Evolutionary conservation across 2,329 filamentous ascomycete genomes (phyloP).

Genomic region (Didymella pomorum): DNA sequence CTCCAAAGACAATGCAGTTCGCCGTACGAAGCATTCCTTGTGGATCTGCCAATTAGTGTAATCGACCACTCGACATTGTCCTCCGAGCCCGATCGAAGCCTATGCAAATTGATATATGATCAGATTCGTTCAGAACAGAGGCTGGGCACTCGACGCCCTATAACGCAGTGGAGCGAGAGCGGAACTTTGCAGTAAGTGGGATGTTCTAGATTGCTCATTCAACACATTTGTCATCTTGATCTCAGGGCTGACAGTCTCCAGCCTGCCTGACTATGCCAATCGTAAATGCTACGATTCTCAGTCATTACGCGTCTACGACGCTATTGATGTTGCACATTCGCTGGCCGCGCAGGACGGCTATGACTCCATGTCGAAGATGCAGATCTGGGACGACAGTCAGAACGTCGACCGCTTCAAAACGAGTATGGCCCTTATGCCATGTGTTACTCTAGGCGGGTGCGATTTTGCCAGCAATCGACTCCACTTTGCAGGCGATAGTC

Average conservation of each 20-base stretch:
- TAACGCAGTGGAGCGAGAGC: constrained; percentile 67
- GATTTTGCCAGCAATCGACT: constrained; percentile 69
- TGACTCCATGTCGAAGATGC: constrained; percentile 67
- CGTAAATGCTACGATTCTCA: constrained; percentile 59
- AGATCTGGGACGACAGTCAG: constrained; percentile 70
- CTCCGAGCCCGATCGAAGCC: constrained; percentile 59
- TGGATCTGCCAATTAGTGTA: constrained; percentile 62
- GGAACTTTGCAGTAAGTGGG: constrained; percentile 53
- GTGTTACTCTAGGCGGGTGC: constrained; percentile 72
- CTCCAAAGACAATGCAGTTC: constrained; percentile 68
- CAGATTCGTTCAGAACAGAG: constrained; percentile 59
- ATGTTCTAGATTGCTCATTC: no score
- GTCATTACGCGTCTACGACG: constrained; percentile 69
- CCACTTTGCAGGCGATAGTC: constrained; percentile 68
- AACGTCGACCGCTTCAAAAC: constrained; percentile 71
- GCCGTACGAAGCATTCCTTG: constrained; percentile 68
- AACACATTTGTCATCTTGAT: neutral
- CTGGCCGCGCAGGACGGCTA: constrained; percentile 58
- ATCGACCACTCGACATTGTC: constrained; percentile 45
- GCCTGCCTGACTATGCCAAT: constrained; percentile 65
- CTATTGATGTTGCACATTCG: constrained; percentile 69
- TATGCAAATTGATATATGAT: constrained; percentile 68
- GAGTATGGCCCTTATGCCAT: constrained; percentile 67
- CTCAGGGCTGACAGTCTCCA: constrained; percentile 15
- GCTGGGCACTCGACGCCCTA: constrained; percentile 64